Conservation (phyloP, 2,329 filamentous ascomycete genomes). For the Colletotrichum sp. region DNA sequence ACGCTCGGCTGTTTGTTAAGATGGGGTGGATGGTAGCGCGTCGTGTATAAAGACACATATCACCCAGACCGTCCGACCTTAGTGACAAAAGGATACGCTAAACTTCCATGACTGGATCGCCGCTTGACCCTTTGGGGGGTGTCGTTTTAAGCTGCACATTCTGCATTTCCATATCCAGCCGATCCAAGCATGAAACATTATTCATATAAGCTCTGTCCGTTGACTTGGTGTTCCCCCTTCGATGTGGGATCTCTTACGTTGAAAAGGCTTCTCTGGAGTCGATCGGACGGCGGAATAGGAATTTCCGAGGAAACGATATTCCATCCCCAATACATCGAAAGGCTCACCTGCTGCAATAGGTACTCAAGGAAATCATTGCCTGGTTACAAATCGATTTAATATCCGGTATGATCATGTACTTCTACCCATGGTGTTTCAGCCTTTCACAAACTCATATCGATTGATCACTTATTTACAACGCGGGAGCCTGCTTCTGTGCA, state of each 20-base stretch:
- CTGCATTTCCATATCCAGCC: background rate
- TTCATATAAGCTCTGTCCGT: background rate
- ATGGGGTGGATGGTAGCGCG: accelerated
- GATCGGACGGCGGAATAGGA: accelerated
- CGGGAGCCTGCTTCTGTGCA: background rate
- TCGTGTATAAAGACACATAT: background rate
- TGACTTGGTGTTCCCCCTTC: accelerated
- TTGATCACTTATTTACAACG: accelerated
- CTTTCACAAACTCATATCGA: accelerated
- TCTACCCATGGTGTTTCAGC: accelerated
- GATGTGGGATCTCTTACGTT: accelerated
- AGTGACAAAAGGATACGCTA: accelerated
- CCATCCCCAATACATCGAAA: accelerated
- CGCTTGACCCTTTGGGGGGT: accelerated
- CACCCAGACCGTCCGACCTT: accelerated
- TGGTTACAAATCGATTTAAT: accelerated
- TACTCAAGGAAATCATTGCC: background rate
- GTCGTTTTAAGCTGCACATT: accelerated
- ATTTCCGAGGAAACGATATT: accelerated
- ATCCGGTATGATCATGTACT: accelerated
- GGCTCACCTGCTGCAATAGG: background rate
- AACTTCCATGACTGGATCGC: background rate
- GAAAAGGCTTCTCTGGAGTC: accelerated
- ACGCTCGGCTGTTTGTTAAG: background rate
- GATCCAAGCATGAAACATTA: accelerated